Percentiles rank a stretch among this genome's conserved stretches.
Evolutionary conservation across 345 rosid genomes (phyloP).

Genomic region (Populus ilicifolia): DNA sequence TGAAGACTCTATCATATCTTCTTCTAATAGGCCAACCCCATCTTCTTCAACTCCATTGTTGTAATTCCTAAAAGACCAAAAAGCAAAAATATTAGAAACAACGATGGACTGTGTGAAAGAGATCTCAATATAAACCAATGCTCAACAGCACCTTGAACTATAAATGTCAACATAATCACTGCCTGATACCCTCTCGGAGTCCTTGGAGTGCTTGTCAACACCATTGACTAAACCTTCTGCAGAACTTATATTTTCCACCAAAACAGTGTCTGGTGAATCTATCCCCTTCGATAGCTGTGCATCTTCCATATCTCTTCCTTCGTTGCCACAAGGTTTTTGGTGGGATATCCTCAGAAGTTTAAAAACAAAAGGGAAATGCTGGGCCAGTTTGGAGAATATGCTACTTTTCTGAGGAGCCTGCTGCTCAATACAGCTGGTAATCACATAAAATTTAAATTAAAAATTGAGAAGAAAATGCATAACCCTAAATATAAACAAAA

Average conservation of each 20-base stretch:
- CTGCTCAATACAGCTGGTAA: slow-evolving; percentile 40
- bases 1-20: slow-evolving; percentile 17
- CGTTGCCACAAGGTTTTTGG: slow-evolving; percentile 27
- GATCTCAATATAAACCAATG: slow-evolving; percentile 9
- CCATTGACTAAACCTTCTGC: slow-evolving; percentile 29
- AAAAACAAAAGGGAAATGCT: slow-evolving; percentile 57
- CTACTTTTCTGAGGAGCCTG: slow-evolving; percentile 35
- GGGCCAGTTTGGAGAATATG: slow-evolving; percentile 63
- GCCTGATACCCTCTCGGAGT: slow-evolving; percentile 24
- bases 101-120: background rate
- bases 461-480: slow-evolving; percentile 4
- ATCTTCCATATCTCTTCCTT: slow-evolving; percentile 26
- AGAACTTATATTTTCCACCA: slow-evolving; percentile 19
- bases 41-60: slow-evolving; percentile 33
- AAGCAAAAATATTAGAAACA: slow-evolving; percentile 1
- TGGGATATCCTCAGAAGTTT: slow-evolving; percentile 43
- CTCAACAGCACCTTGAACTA: slow-evolving; percentile 35
- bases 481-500: background rate
- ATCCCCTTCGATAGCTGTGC: slow-evolving; percentile 9
- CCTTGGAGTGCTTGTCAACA: slow-evolving; percentile 29
- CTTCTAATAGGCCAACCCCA: slow-evolving; percentile 31
- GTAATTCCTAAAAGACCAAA: slow-evolving; percentile 16
- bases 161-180: slow-evolving; percentile 18
- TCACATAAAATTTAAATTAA: slow-evolving; percentile 25
- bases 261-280: slow-evolving; percentile 22